These are phyloP conservation scores for Delonix regia DNA, from an alignment of 306 rosid species.

Conservation along the genomic window DNA sequence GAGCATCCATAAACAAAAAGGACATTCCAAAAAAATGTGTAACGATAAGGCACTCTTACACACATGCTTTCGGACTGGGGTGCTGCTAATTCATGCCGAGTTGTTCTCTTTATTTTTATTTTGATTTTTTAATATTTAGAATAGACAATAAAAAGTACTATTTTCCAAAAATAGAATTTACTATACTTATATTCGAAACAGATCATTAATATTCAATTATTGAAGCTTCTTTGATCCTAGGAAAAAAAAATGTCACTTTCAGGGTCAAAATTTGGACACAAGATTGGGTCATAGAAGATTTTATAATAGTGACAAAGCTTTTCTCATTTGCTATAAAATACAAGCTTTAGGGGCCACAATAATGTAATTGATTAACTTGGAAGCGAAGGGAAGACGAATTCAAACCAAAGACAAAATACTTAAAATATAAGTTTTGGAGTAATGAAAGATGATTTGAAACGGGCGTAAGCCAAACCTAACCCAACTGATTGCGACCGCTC, in stretches of 20 bases:
- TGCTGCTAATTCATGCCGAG: constrained; percentile 27
- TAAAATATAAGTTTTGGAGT: constrained; percentile 17
- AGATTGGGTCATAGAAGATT: background rate
- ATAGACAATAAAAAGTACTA: background rate
- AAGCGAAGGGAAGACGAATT: constrained; percentile 41
- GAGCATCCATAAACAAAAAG: background rate
- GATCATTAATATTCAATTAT: background rate
- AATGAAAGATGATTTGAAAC: constrained; percentile 25
- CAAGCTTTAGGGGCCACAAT: background rate
- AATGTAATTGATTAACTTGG: too few species aligned
- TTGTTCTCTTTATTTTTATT: background rate
- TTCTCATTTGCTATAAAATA: background rate
- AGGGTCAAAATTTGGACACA: background rate
- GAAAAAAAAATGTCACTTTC: background rate
- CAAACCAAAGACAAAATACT: background rate
- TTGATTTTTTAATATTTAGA: background rate
- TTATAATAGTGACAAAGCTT: background rate
- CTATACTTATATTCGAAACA: background rate
- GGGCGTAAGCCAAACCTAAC: constrained; percentile 42
- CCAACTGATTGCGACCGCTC: constrained; percentile 21
- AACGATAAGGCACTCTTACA: constrained; percentile 9
- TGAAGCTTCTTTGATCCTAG: background rate
- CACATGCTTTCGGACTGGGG: constrained; percentile 18
- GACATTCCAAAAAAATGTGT: background rate
- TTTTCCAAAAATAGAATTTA: too few species aligned